These are phyloP conservation scores for Trichaptum fuscoviolaceum DNA, from an alignment of 768 basidiomycete species.

Conservation along the genomic window DNA sequence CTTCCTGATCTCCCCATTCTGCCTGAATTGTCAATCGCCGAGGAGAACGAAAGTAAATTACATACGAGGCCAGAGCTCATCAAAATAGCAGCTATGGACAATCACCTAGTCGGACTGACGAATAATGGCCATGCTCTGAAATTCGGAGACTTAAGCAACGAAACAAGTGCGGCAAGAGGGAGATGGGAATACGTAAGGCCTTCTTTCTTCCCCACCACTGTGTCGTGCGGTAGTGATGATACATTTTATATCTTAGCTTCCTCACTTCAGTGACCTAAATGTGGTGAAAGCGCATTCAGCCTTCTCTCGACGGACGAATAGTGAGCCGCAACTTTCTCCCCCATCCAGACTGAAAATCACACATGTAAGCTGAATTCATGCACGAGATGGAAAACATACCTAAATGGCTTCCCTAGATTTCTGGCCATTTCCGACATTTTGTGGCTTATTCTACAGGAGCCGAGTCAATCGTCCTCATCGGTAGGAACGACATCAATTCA, in stretches of 20 bases:
- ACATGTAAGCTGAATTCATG: conserved; percentile 49
- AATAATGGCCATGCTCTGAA: conserved; percentile 73
- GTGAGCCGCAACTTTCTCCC: conserved; percentile 19
- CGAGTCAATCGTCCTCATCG: conserved; percentile 71
- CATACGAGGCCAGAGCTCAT: conserved; percentile 39
- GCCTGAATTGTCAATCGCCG: conserved; percentile 17
- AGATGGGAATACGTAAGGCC: conserved; percentile 70
- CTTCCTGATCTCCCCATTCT: conserved; percentile 58
- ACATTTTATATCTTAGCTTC: conserved; percentile 43
- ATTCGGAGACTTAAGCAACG: conserved; percentile 42
- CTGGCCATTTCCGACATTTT: conserved; percentile 80
- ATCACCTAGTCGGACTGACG: conserved; percentile 73
- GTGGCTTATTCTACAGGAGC: conserved; percentile 73
- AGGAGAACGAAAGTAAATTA: too few species aligned
- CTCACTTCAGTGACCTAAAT: conserved; percentile 62
- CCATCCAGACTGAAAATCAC: conserved; percentile 59
- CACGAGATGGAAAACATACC: conserved; percentile 15
- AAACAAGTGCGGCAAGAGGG: conserved; percentile 32
- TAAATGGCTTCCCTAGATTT: conserved; percentile 48
- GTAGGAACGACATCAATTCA: conserved; percentile 41
- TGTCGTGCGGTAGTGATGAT: conserved; percentile 3
- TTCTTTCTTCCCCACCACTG: background rate
- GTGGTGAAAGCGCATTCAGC: conserved; percentile 40
- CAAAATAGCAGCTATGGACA: conserved; percentile 76
- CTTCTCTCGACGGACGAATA: conserved; percentile 32